These are phyloP conservation scores for Diaporthe citriasiana DNA, from an alignment of 2,329 filamentous ascomycete genomes.

Conservation along the genomic window DNA sequence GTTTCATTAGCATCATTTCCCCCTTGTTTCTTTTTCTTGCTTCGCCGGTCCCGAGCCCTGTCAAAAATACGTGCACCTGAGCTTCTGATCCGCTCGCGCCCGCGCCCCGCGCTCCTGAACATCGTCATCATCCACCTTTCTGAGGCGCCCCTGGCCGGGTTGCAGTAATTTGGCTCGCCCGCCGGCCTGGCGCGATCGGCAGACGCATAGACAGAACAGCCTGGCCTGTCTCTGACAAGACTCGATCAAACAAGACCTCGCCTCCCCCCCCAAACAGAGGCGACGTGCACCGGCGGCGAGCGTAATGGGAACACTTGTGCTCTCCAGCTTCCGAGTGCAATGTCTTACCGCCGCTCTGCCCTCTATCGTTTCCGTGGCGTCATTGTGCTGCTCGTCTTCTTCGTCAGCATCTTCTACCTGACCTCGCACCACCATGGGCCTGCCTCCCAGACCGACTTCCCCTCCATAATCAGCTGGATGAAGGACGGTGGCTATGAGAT, in stretches of 20 bases:
- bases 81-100: slow-evolving; percentile 1
- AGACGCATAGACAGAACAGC: slow-evolving; percentile 4
- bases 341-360: slow-evolving; percentile 42
- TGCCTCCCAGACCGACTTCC: slow-evolving; percentile 21
- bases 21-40: slow-evolving; percentile 15
- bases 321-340: slow-evolving; percentile 37
- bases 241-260: slow-evolving; percentile 20
- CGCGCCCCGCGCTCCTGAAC: slow-evolving; percentile 34
- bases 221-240: neutral
- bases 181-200: slow-evolving; percentile 35
- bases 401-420: slow-evolving; percentile 40
- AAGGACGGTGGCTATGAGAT: slow-evolving; percentile 42
- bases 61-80: neutral
- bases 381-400: slow-evolving; percentile 38
- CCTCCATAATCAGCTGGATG: slow-evolving; percentile 42
- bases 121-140: slow-evolving; percentile 38
- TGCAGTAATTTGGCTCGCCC: slow-evolving; percentile 31
- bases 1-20: slow-evolving; percentile 22
- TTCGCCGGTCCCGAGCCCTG: neutral
- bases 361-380: slow-evolving; percentile 41
- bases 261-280: slow-evolving; percentile 20
- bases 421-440: slow-evolving; percentile 33
- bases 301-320: slow-evolving; percentile 38
- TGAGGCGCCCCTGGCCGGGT: slow-evolving; percentile 41
- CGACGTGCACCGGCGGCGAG: slow-evolving; percentile 16